Conservation (phyloP, 2,329 filamentous ascomycete species). For the Colletotrichum trifolii region DNA sequence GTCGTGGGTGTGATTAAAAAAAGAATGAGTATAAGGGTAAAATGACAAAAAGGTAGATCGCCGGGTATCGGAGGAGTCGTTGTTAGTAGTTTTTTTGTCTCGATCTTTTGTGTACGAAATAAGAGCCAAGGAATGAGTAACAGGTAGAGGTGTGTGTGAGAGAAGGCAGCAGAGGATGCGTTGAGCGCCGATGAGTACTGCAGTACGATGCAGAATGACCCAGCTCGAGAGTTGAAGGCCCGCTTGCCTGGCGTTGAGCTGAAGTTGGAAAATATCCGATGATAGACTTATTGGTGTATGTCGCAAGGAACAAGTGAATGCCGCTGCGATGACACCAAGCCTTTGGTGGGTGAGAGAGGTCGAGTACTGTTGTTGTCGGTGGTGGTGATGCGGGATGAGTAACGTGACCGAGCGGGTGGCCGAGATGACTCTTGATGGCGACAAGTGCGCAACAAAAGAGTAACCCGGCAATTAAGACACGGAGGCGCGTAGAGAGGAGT, state of each 20-base stretch:
- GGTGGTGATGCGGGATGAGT: slow-evolving; percentile 33
- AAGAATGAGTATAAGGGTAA: slow-evolving; percentile 32
- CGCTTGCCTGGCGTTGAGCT: slow-evolving; percentile 29
- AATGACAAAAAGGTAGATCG: slow-evolving; percentile 16
- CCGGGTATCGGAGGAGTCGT: slow-evolving; percentile 24
- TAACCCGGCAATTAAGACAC: slow-evolving; percentile 35
- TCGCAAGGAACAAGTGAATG: slow-evolving; percentile 65
- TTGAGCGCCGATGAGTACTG: slow-evolving; percentile 6
- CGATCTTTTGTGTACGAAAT: not conserved
- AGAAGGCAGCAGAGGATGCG: not conserved
- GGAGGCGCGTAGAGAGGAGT: slow-evolving; percentile 33
- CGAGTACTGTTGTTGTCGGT: slow-evolving; percentile 12
- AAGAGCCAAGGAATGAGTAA: slow-evolving; percentile 20
- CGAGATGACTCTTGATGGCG: slow-evolving; percentile 36
- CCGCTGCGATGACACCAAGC: slow-evolving; percentile 50
- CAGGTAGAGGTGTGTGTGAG: slow-evolving; percentile 11
- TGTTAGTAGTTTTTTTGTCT: not conserved
- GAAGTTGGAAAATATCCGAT: slow-evolving; percentile 24
- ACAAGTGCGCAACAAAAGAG: slow-evolving; percentile 34
- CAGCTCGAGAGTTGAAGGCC: slow-evolving; percentile 25
- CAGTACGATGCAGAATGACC: slow-evolving; percentile 19
- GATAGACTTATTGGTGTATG: slow-evolving; percentile 35
- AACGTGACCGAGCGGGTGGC: slow-evolving; percentile 32
- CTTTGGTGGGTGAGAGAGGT: slow-evolving; percentile 37
- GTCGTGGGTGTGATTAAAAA: slow-evolving; percentile 28